These are phyloP conservation scores for Porogramme epimiltina DNA, from an alignment of 1,284 basidiomycete species.

Conservation along the genomic window DNA sequence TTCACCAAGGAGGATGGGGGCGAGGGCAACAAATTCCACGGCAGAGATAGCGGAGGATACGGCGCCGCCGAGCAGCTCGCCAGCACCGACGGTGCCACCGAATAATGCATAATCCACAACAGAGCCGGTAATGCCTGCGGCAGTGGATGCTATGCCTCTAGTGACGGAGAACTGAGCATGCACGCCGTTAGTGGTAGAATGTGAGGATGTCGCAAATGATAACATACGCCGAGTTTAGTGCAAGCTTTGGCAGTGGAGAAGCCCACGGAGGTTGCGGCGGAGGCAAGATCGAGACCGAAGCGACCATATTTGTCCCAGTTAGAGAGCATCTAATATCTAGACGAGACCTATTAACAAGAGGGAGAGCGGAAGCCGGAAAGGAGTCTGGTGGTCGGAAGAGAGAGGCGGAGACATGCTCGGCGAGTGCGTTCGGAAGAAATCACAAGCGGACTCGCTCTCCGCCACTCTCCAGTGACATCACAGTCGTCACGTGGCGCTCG, in stretches of 20 bases:
- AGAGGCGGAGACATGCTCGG: neutral
- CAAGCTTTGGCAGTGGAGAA: slow-evolving; percentile 69
- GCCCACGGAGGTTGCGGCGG: slow-evolving; percentile 57
- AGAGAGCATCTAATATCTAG: slow-evolving; percentile 19
- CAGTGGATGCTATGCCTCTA: slow-evolving; percentile 58
- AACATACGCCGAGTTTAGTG: slow-evolving; percentile 66
- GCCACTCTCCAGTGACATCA: neutral
- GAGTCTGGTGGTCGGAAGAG: neutral
- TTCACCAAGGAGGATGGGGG: slow-evolving; percentile 72
- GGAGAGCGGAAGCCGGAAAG: neutral
- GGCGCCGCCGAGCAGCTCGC: slow-evolving; percentile 56
- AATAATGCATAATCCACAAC: slow-evolving; percentile 66
- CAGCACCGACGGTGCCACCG: slow-evolving; percentile 57
- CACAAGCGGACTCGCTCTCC: too few species aligned
- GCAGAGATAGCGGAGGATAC: slow-evolving; percentile 64
- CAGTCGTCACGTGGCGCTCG: slow-evolving; percentile 1
- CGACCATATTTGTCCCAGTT: slow-evolving; percentile 65
- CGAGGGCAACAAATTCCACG: slow-evolving; percentile 69
- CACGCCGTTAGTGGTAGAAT: too few species aligned
- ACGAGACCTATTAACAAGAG: neutral
- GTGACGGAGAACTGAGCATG: slow-evolving; percentile 75
- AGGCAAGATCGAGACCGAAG: slow-evolving; percentile 64
- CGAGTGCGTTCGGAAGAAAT: neutral
- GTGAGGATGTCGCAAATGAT: slow-evolving; percentile 6
- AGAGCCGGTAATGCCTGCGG: slow-evolving; percentile 55